Conservation (phyloP, 352 stramenopile genomes). For the Pythium grandisporangium region DNA sequence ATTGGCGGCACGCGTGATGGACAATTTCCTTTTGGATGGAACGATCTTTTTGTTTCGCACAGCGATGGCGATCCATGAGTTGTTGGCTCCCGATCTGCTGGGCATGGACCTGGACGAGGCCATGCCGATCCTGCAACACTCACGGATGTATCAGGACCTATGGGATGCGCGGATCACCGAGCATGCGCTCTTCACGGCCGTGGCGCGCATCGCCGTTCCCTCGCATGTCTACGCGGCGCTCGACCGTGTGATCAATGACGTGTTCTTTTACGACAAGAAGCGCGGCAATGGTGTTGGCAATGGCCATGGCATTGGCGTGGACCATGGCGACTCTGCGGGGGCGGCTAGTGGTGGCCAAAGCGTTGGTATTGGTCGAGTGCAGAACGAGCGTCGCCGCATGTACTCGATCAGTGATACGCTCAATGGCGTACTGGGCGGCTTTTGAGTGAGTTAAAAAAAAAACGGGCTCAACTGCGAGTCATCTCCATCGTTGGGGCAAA, state of each 20-base stretch:
- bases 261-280: conserved; percentile 82
- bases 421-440: conserved; percentile 62
- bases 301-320: no score
- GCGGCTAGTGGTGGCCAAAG: conserved; percentile 45
- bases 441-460: no score
- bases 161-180: conserved; percentile 55
- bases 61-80: conserved; percentile 71
- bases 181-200: conserved; percentile 58
- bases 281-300: no score
- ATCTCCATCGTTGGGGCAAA: no score
- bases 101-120: conserved; percentile 61
- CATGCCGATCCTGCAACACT: conserved; percentile 67
- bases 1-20: conserved; percentile 58
- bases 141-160: conserved; percentile 42
- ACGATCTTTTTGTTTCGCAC: conserved; percentile 78
- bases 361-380: conserved; percentile 56
- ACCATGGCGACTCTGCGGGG: conserved; percentile 26
- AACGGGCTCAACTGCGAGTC: no score
- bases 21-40: conserved; percentile 83
- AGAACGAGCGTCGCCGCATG: conserved; percentile 59
- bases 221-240: conserved; percentile 59
- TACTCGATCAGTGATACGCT: conserved; percentile 70
- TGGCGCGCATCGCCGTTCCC: conserved; percentile 50
- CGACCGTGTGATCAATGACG: conserved; percentile 71
- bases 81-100: conserved; percentile 46